Evolutionary conservation across 1,139 yeast species (phyloP), one percentile per base, ranked within the genome.

Genomic region (Pichia sp.): DNA sequence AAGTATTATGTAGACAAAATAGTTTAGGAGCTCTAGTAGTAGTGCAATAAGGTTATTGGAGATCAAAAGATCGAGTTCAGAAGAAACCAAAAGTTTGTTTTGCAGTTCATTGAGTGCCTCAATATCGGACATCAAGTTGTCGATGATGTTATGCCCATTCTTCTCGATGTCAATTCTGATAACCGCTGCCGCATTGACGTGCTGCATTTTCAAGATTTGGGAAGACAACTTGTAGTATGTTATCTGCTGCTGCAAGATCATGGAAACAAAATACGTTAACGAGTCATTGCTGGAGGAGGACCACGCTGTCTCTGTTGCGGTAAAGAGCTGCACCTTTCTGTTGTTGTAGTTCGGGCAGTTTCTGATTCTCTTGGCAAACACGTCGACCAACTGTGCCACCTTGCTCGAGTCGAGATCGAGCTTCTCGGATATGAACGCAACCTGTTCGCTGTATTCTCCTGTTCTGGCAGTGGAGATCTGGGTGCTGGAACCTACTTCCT

Each of bases 11-110:
- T 77, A 78, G 16, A 75, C 69, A 42, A 82, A 64, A 1, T 81
- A 71, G 57, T 80, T 81, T 52, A 78, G 64, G 38, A 75, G 62
- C 51, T 76, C 78, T 49, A 72, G 67, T 29, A 78, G 60, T 42
- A 30, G 52, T 34, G 40, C n/a, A 26, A 16, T 32, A 1, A 52
- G 45, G 34, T 50, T 30, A 26, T 49, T 49, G 6, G 41, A 42
- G 11, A 54, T 49, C 11, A 54, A 38, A 8, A 31, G 6, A 30
- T 54, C 55, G 16, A 50, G 13, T 10, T 52, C 45, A 30, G 44
- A 41, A 8, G 38, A 50, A 0, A 31, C 8, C n/a, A 15, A 13
- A n/a, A 53, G 10, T 32, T 47, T 43, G n/a, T 23, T 4, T 19
- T 53, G 49, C n/a, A 41, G 13, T 11, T 8, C 3, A 10, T 23